phyloP scores from a whole-genome alignment of 2,329 filamentous ascomycete species.

The Dactylella cylindrospora region DNA sequence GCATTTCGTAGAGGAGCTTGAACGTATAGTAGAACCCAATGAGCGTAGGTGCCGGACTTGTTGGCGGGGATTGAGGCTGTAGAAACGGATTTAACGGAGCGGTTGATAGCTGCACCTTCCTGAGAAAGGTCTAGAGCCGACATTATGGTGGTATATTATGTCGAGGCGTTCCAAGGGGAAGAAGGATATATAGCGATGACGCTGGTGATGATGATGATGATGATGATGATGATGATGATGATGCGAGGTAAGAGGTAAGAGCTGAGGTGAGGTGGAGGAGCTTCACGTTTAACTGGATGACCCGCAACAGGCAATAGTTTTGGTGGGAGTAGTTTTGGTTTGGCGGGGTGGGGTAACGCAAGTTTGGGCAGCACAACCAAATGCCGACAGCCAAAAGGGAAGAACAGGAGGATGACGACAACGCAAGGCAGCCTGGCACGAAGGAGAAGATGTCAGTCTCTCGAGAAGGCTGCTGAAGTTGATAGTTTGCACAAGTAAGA shows the following conservation, averaged over 20 bases:
- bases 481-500: no score
- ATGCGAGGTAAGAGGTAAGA: not conserved
- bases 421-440: no score
- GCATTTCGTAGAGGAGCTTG: slow-evolving; percentile 88
- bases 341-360: slow-evolving; percentile 33
- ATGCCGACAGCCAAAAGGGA: no score
- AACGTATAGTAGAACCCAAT: slow-evolving; percentile 94
- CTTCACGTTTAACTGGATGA: no score
- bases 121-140: slow-evolving; percentile 64
- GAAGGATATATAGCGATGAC: not conserved
- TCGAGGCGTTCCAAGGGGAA: not conserved
- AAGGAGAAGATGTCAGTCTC: no score
- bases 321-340: no score
- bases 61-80: slow-evolving; percentile 62
- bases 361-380: not conserved
- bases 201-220: slow-evolving; percentile 1
- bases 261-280: slow-evolving; percentile 6
- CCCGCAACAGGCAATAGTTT: no score
- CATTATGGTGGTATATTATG: slow-evolving; percentile 58
- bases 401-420: slow-evolving; percentile 41
- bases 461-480: no score
- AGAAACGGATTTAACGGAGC: slow-evolving; percentile 66
- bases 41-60: slow-evolving; percentile 76
- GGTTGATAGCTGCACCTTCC: slow-evolving; percentile 59
- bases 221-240: not conserved